phyloP scores from a whole-genome alignment of 2,329 filamentous ascomycete genomes.

The Diaporthe ampelina region DNA sequence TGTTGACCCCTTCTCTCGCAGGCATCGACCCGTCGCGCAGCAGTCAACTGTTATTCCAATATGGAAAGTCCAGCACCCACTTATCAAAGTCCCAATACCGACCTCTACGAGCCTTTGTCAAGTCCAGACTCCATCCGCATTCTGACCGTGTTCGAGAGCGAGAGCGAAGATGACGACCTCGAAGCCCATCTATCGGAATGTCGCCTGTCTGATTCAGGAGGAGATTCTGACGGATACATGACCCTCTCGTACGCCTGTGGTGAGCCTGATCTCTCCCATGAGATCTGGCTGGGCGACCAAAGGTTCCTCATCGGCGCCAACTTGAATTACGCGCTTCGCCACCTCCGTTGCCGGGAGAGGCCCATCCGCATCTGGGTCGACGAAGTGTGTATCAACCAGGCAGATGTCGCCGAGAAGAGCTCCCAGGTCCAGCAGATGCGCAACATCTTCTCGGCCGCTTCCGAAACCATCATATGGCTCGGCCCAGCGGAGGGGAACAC shows the following conservation, averaged over 20 bases:
- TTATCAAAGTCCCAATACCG: background rate
- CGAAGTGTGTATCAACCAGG: conserved; percentile 25
- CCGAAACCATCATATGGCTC: conserved; percentile 21
- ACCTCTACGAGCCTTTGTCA: background rate
- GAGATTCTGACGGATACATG: background rate
- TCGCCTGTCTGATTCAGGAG: background rate
- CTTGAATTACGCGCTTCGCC: conserved; percentile 16
- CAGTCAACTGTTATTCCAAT: background rate
- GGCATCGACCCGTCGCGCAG: too few relatives aligned
- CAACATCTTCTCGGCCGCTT: background rate
- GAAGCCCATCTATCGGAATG: background rate
- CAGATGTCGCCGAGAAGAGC: background rate
- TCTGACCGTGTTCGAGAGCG: conserved; percentile 5
- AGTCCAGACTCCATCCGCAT: conserved; percentile 2
- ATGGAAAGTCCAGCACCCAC: background rate
- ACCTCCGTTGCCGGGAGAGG: background rate
- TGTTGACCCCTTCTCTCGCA: background rate
- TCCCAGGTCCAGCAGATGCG: conserved; percentile 24
- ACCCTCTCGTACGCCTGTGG: conserved; percentile 1
- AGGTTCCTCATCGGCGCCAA: background rate
- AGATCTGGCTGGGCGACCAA: conserved; percentile 10
- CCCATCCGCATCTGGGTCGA: conserved; percentile 27
- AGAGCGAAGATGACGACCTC: background rate
- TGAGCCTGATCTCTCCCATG: background rate
- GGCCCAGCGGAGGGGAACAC: background rate